These are phyloP conservation scores for Ajuga reptans DNA, from an alignment of 305 asterid species.

Conservation along the genomic window DNA sequence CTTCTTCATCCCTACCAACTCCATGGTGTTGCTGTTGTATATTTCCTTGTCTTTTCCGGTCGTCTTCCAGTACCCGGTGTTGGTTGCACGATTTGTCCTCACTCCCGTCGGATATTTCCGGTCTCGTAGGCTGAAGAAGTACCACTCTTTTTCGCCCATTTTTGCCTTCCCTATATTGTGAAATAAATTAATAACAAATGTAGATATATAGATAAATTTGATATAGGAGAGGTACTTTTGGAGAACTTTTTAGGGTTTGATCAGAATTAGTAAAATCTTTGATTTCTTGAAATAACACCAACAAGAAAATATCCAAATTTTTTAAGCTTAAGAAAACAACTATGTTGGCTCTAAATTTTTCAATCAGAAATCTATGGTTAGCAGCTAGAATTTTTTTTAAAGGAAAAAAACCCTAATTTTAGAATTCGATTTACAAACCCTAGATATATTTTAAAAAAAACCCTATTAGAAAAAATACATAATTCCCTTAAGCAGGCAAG, in stretches of 20 bases:
- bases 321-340: too few relatives aligned
- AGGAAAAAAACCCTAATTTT: slow-evolving; percentile 28
- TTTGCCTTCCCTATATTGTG: slow-evolving; percentile 60
- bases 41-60: slow-evolving; percentile 96
- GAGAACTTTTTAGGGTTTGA: too few relatives aligned
- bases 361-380: too few relatives aligned
- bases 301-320: too few relatives aligned
- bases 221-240: too few relatives aligned
- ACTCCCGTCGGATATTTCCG: slow-evolving; percentile 93
- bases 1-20: slow-evolving; percentile 82
- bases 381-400: too few relatives aligned
- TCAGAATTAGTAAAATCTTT: too few relatives aligned
- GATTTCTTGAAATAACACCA: too few relatives aligned
- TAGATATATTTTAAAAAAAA: too few relatives aligned
- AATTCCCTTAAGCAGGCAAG: not conserved
- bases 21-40: slow-evolving; percentile 55
- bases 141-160: slow-evolving; percentile 96
- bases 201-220: too few relatives aligned
- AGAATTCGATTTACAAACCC: slow-evolving; percentile 15
- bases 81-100: slow-evolving; percentile 86
- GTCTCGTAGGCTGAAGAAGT: slow-evolving; percentile 87
- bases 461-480: too few relatives aligned
- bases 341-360: too few relatives aligned
- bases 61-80: slow-evolving; percentile 91
- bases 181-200: not conserved